These are phyloP conservation scores for Vigna reflexopilosa DNA, from an alignment of 306 rosid genomes.

Conservation along the genomic window DNA sequence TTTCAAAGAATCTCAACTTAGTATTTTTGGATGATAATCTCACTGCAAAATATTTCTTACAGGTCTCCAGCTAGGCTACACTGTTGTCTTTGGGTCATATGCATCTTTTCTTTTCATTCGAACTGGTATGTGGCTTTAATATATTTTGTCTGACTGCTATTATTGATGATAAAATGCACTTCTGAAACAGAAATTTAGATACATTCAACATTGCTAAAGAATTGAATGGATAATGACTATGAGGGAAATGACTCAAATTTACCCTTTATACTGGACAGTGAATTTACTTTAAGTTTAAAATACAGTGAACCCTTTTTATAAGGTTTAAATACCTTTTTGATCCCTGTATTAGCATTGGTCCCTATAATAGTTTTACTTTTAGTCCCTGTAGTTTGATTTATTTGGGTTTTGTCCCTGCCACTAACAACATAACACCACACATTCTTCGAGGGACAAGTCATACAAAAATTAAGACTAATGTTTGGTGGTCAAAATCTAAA, in stretches of 20 bases:
- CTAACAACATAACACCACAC: neutral
- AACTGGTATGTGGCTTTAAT: conserved; percentile 67
- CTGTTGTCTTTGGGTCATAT: conserved; percentile 89
- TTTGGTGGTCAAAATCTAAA: neutral
- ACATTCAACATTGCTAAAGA: conserved; percentile 18
- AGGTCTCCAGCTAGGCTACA: conserved; percentile 97
- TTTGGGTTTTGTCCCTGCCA: neutral
- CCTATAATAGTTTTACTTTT: neutral
- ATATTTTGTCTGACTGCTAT: conserved; percentile 17
- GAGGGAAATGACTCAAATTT: conserved; percentile 2
- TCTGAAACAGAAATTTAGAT: conserved; percentile 28
- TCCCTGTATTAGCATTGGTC: neutral
- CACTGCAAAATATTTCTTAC: conserved; percentile 38
- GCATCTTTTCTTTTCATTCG: conserved; percentile 93
- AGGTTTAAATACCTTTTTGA: neutral
- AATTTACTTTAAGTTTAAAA: neutral
- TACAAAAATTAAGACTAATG: neutral
- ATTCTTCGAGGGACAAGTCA: neutral
- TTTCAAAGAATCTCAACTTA: conserved; percentile 32
- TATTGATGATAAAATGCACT: neutral
- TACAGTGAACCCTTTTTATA: neutral
- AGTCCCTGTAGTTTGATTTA: neutral
- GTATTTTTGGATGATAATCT: conserved; percentile 39
- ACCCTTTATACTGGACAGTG: conserved; percentile 9
- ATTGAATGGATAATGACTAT: neutral